Conservation (phyloP, 2,329 filamentous ascomycete species). For the Colletotrichum tanaceti region DNA sequence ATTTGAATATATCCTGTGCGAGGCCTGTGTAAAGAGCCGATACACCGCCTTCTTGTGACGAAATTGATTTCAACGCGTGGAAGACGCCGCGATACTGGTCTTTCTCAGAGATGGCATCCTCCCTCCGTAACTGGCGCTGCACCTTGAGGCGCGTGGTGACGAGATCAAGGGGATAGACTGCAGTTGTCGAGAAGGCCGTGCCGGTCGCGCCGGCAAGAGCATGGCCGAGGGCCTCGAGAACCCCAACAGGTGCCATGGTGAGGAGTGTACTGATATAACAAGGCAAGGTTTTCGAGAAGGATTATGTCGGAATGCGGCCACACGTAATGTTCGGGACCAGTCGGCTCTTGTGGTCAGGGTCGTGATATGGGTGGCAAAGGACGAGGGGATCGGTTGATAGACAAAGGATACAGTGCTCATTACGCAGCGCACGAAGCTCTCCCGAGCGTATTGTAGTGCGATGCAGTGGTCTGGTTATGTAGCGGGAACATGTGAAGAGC, state of each 20-base stretch:
- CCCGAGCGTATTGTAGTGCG: not conserved
- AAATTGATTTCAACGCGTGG: slow-evolving; percentile 79
- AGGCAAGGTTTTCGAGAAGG: not conserved
- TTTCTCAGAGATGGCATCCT: slow-evolving; percentile 36
- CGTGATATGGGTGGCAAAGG: not conserved
- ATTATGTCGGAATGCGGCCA: not conserved
- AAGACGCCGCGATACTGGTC: slow-evolving; percentile 71
- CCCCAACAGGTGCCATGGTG: slow-evolving; percentile 43
- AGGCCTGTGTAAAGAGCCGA: slow-evolving; percentile 77
- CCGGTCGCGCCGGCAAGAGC: slow-evolving; percentile 83
- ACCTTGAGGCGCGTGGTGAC: slow-evolving; percentile 86
- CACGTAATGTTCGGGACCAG: not conserved
- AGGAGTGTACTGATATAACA: not conserved
- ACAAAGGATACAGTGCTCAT: not conserved
- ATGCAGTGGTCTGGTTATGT: not conserved
- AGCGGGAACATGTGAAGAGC: not conserved
- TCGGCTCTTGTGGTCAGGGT: not conserved
- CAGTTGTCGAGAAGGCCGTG: slow-evolving; percentile 80
- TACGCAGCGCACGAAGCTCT: not conserved
- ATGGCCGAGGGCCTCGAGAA: slow-evolving; percentile 82
- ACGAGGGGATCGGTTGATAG: not conserved
- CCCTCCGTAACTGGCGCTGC: slow-evolving; percentile 68
- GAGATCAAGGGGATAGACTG: slow-evolving; percentile 84
- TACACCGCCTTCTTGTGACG: slow-evolving; percentile 75
- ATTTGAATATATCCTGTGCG: slow-evolving; percentile 73